Evolutionary conservation across 1,139 yeast species (phyloP).

Genomic region (Suhomyces ambrosiae): DNA sequence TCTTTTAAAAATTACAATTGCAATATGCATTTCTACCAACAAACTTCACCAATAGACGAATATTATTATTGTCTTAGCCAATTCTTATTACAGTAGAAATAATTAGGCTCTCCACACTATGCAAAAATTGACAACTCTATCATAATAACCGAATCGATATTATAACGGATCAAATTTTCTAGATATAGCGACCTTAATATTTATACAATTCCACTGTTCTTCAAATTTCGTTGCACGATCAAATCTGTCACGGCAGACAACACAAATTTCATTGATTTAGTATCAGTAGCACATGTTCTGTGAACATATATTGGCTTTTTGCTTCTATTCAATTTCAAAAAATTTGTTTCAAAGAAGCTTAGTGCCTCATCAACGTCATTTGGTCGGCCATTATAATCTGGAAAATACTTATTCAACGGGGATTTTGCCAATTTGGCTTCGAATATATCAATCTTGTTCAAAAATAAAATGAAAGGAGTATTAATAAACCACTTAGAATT

Average conservation of each 20-base stretch:
- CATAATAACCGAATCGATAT: no score
- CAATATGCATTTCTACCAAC: no score
- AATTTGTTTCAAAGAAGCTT: conserved; percentile 65
- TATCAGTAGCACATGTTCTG: conserved; percentile 95
- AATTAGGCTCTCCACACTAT: no score
- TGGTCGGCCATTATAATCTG: conserved; percentile 66
- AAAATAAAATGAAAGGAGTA: conserved; percentile 85
- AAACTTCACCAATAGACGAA: no score
- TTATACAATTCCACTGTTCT: conserved; percentile 77
- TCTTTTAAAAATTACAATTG: no score
- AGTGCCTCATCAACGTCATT: conserved; percentile 67
- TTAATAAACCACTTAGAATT: conserved; percentile 83
- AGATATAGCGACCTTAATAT: neutral
- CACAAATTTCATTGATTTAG: conserved; percentile 83
- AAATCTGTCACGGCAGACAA: conserved; percentile 91
- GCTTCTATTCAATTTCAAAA: conserved; percentile 62
- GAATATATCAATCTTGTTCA: conserved; percentile 85
- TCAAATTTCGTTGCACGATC: conserved; percentile 79
- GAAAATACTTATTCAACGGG: conserved; percentile 69
- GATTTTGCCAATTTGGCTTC: conserved; percentile 66
- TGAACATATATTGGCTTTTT: conserved; percentile 84
- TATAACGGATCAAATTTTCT: neutral
- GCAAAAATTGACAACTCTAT: no score
- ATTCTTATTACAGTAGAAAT: no score
- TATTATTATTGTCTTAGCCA: no score